Percentiles rank a stretch among this genome's conserved stretches.
These are phyloP conservation scores for Agaricus sinodeliciosus DNA, from an alignment of 768 basidiomycete species.

Conservation along the genomic window DNA sequence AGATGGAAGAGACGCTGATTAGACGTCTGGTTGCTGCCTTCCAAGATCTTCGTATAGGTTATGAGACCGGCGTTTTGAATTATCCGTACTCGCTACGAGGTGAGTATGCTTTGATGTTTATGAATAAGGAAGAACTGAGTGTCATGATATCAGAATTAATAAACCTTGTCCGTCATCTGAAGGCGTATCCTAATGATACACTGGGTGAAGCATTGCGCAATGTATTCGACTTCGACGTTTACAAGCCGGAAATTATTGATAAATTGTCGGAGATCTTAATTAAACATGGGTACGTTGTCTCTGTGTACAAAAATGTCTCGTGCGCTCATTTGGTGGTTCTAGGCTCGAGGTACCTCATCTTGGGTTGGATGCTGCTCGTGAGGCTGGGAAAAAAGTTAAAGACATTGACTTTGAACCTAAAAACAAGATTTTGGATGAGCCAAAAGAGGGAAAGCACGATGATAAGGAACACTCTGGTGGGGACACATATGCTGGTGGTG, in stretches of 20 bases:
- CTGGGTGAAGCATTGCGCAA: slow-evolving; percentile 56
- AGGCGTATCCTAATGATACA: slow-evolving; percentile 49
- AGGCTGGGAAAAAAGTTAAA: slow-evolving; percentile 42
- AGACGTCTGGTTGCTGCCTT: slow-evolving; percentile 55
- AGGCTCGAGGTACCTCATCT: slow-evolving; percentile 48
- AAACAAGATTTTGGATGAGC: slow-evolving; percentile 40
- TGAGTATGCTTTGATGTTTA: slow-evolving; percentile 14
- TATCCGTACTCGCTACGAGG: slow-evolving; percentile 68
- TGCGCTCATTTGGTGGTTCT: not conserved
- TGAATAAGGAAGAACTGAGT: not conserved
- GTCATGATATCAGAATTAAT: slow-evolving; percentile 42
- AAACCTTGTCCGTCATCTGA: slow-evolving; percentile 59
- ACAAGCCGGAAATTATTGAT: slow-evolving; percentile 58
- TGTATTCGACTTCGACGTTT: slow-evolving; percentile 66
- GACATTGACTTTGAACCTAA: slow-evolving; percentile 55
- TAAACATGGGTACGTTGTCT: slow-evolving; percentile 45
- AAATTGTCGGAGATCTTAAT: slow-evolving; percentile 51
- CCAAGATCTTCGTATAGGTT: slow-evolving; percentile 53
- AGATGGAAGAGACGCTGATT: slow-evolving; percentile 46
- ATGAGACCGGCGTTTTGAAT: slow-evolving; percentile 49
- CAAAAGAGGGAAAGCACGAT: slow-evolving; percentile 60
- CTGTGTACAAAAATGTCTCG: not conserved
- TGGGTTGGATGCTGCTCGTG: slow-evolving; percentile 53
- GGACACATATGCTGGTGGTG: slow-evolving; percentile 61
- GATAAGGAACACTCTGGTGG: slow-evolving; percentile 57